Percentiles rank a stretch among this genome's conserved stretches.
phyloP scores from a whole-genome alignment of 1,139 yeast genomes.

The Torulaspora pretoriensis region DNA sequence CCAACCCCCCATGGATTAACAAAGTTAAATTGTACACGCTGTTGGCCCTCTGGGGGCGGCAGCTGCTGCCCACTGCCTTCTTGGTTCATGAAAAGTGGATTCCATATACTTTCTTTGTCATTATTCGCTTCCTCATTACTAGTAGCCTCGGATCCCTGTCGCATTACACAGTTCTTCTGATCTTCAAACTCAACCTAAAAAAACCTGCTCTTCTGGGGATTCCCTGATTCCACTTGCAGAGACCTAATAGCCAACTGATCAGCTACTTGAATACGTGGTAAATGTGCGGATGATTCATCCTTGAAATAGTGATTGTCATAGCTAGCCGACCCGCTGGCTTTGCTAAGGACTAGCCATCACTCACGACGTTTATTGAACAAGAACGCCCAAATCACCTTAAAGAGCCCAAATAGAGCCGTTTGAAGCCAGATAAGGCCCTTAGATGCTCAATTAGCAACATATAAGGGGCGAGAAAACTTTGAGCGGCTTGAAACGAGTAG shows the following conservation, averaged over 20 bases:
- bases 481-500: neutral
- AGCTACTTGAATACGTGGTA: no score
- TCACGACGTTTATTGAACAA: neutral
- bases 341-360: constrained; percentile 3
- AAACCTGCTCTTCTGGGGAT: neutral
- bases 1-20: constrained; percentile 28
- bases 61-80: constrained; percentile 18
- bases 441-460: no score
- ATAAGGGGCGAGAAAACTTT: neutral
- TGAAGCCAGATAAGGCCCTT: neutral
- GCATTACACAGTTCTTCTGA: constrained; percentile 6
- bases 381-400: neutral
- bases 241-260: no score
- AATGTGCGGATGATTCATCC: neutral
- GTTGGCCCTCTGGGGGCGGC: constrained; percentile 7
- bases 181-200: neutral
- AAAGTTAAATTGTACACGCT: constrained; percentile 19
- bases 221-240: neutral
- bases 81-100: constrained; percentile 15
- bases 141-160: constrained; percentile 2
- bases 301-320: neutral
- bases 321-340: constrained; percentile 1
- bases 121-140: constrained; percentile 4
- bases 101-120: constrained; percentile 15
- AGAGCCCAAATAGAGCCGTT: neutral